Conservation (phyloP, 371 early-diverging fungal genomes). For the Syncephalis fuscata region DNA sequence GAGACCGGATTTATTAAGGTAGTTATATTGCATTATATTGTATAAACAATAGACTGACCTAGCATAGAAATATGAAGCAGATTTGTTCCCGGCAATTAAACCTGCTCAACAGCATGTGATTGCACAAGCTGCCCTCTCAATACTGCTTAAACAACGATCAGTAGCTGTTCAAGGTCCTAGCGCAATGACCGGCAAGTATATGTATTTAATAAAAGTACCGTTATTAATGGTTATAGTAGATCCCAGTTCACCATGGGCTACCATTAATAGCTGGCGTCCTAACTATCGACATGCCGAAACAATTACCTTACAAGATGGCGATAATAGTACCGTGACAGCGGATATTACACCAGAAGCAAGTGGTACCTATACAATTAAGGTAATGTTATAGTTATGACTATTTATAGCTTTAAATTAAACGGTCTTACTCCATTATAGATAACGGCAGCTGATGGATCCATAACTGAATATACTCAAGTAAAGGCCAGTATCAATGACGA, state of each 20-base stretch:
- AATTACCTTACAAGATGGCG: constrained; percentile 14
- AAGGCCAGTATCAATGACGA: constrained; percentile 15
- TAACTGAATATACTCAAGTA: neutral
- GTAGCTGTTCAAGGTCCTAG: constrained; percentile 9
- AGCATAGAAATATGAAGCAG: constrained; percentile 41
- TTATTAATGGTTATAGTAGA: too few relatives aligned
- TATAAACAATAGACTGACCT: too few relatives aligned
- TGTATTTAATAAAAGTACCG: neutral
- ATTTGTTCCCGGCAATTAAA: constrained; percentile 35
- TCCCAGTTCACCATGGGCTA: constrained; percentile 39
- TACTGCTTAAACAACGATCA: constrained; percentile 30
- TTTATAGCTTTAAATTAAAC: too few relatives aligned
- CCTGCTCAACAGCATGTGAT: constrained; percentile 34
- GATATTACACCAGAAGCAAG: constrained; percentile 14
- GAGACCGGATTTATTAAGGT: constrained; percentile 87
- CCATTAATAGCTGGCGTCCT: constrained; percentile 26
- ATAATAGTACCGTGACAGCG: constrained; percentile 17
- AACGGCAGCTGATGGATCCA: too few relatives aligned
- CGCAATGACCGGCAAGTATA: neutral
- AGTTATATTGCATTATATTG: neutral
- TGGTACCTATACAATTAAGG: constrained; percentile 16
- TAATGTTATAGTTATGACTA: constrained; percentile 1
- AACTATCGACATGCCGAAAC: constrained; percentile 25
- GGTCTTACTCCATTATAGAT: too few relatives aligned
- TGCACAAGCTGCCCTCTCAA: constrained; percentile 52